Percentiles rank a stretch among this genome's conserved stretches.
phyloP scores from a whole-genome alignment of 805 yeast genomes.

The Pichia rugopelliculosa region DNA sequence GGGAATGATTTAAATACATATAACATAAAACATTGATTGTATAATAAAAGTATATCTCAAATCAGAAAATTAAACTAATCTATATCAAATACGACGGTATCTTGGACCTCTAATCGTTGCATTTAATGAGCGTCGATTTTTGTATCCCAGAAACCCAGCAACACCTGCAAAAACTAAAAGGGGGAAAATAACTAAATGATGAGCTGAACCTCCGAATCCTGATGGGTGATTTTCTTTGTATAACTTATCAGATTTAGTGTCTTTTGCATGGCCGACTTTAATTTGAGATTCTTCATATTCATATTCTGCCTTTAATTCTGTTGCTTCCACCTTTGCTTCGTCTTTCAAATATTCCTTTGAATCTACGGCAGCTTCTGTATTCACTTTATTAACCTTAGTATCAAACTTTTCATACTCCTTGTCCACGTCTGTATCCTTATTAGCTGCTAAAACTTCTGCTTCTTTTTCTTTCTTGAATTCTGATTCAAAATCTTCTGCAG shows the following conservation, averaged over 20 bases:
- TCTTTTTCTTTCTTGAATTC: neutral
- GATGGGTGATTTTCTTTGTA: conserved; percentile 1
- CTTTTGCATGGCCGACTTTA: neutral
- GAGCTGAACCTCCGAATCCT: conserved; percentile 6
- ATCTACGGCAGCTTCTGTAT: neutral
- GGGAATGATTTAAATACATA: too few species aligned
- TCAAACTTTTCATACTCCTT: neutral
- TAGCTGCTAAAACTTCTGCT: neutral
- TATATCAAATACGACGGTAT: conserved; percentile 23
- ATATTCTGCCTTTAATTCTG: neutral
- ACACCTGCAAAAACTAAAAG: conserved; percentile 10
- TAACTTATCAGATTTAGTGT: neutral
- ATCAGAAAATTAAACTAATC: too few species aligned
- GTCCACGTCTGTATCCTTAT: neutral
- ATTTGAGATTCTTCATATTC: neutral
- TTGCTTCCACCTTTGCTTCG: neutral
- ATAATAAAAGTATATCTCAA: too few species aligned
- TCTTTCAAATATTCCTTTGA: neutral
- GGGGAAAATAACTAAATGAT: conserved; percentile 15
- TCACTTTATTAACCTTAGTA: neutral
- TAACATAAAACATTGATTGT: neutral
- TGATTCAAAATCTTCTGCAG: neutral
- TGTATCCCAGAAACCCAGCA: conserved; percentile 11
- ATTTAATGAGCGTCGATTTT: conserved; percentile 17
- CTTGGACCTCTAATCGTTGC: conserved; percentile 24